Percentiles rank a stretch among this genome's conserved stretches.
These are phyloP conservation scores for Emergomyces africanus DNA, from an alignment of 2,329 filamentous ascomycete genomes.

Conservation along the genomic window DNA sequence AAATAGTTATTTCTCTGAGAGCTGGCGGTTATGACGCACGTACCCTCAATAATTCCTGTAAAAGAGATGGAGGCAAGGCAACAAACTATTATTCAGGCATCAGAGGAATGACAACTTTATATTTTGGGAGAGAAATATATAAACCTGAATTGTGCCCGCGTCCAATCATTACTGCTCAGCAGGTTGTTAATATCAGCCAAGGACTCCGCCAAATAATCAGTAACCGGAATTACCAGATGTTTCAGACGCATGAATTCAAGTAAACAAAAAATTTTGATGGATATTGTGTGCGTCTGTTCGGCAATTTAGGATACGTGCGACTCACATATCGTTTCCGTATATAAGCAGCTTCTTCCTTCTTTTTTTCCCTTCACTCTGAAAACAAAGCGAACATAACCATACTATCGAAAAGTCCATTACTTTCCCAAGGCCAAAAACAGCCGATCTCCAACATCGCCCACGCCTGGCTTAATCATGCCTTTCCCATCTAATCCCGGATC, in stretches of 20 bases:
- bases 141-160: not conserved
- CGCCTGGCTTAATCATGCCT: constrained; percentile 81
- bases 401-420: constrained; percentile 27
- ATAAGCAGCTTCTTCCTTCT: not conserved
- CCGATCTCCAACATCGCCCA: constrained; percentile 84
- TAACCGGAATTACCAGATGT: not conserved
- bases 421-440: constrained; percentile 84
- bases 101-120: not conserved
- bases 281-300: not conserved
- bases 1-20: not conserved
- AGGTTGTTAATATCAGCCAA: not conserved
- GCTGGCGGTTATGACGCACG: not conserved
- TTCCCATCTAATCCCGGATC: constrained; percentile 58
- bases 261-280: not conserved
- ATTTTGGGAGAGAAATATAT: not conserved
- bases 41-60: not conserved
- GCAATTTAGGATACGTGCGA: not conserved
- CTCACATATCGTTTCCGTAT: not conserved
- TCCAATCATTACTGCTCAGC: not conserved
- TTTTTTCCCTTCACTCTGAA: not conserved
- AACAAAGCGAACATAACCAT: not conserved
- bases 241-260: not conserved
- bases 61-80: not conserved
- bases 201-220: not conserved
- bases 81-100: not conserved